Evolutionary conservation across 768 basidiomycete species (phyloP), one percentile per base, ranked within the genome.

Genomic region (Lactifluus subvellereus): DNA sequence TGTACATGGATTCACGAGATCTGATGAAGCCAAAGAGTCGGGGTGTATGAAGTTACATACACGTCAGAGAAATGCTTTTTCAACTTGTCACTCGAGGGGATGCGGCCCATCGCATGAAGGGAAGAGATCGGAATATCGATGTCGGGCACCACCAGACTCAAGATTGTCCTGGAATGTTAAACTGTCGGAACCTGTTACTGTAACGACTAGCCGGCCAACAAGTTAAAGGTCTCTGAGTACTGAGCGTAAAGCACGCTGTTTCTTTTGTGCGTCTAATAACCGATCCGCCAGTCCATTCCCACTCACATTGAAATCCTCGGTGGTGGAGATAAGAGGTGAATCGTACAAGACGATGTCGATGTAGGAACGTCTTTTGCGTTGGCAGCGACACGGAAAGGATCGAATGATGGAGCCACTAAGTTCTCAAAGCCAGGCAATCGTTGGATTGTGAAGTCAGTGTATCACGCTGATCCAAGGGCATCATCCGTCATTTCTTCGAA

Each of bases 71-170:
- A 61, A 35, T 61, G 49, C 6, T 20, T 33, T 6, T 22, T 13
- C 14, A 4, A 0, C 18, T 2, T 8, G 1, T 18, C 52, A 11
- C 27, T 18, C 0, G 58, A 45, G 27, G 27, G 27, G 33, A 60
- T 27, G n/a, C 38, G 58, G 9, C 58, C 59, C 59, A 60, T 53
- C 0, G 50, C 51, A 4, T 60, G 59, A 1, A 60, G 5, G 59
- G 59, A 27, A 60, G 59, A 13, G 20, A 53, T 22, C 51, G 45
- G 14, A 59, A 59, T 38, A 59, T 49, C 58, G 51, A 16, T 51
- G n/a, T 20, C 27, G 1, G 27, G 27, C 27, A 27, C 27, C 27
- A 27, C 27, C 27, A 27, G 27, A 27, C 27, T 27, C 49, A 11
- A 9, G 58, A 59, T 42, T 59, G 58, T 9, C 51, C 49, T 27